A percentile compares a stretch with the other conserved stretches of the same genome.
Conservation (phyloP, 1,284 basidiomycete species). For the Abortiporus biennis region DNA sequence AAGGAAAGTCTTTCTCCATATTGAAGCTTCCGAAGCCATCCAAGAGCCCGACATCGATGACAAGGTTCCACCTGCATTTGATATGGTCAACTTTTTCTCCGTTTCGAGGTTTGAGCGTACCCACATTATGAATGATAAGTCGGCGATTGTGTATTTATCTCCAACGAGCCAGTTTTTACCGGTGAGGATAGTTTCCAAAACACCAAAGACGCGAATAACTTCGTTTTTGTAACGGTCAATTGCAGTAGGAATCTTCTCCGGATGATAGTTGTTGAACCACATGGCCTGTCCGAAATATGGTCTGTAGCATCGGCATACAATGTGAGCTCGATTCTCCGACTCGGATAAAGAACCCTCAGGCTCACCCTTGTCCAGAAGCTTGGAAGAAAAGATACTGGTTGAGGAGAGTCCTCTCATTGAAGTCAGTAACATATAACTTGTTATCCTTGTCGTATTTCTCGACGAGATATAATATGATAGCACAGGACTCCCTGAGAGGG, state of each 20-base stretch:
- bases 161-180: slow-evolving; percentile 16
- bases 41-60: background rate
- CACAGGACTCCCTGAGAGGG: slow-evolving; percentile 30
- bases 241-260: slow-evolving; percentile 19
- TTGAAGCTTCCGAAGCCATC: slow-evolving; percentile 5
- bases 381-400: slow-evolving; percentile 28
- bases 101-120: too few species aligned
- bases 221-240: slow-evolving; percentile 26
- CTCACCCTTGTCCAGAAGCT: slow-evolving; percentile 24
- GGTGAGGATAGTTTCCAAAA: slow-evolving; percentile 21
- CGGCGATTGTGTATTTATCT: slow-evolving; percentile 14
- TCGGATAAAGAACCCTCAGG: background rate
- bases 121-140: slow-evolving; percentile 13
- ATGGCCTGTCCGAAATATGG: slow-evolving; percentile 18
- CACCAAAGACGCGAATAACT: slow-evolving; percentile 23
- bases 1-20: slow-evolving; percentile 9
- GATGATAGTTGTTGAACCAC: slow-evolving; percentile 19
- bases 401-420: slow-evolving; percentile 17
- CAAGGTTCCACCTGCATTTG: too few species aligned
- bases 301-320: background rate
- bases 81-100: too few species aligned
- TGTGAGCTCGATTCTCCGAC: background rate
- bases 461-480: slow-evolving; percentile 28
- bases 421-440: slow-evolving; percentile 20
- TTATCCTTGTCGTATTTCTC: slow-evolving; percentile 27